Evolutionary conservation across 2,329 filamentous ascomycete genomes (phyloP), one percentile per base, ranked within the genome.

Genomic region (Helicocarpus griseus): DNA sequence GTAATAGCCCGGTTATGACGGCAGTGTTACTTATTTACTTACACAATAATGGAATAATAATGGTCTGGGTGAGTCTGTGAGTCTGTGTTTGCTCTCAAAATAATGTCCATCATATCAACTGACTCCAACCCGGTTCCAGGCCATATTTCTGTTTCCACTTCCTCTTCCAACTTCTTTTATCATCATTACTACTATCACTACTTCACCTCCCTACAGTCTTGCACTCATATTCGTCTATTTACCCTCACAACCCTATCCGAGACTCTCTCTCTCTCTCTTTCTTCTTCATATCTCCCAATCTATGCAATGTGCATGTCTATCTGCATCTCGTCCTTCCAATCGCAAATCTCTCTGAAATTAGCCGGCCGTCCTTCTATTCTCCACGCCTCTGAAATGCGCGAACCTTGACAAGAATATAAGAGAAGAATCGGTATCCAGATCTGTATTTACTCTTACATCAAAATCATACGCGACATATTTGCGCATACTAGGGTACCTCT

Each of bases 251-350:
- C 22, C 31, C 31, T 19, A n/a, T 47, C 44, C 14, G 31, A 36
- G 29, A 29, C 19, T 22, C 4, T 14, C 29, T 9, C n/a, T 9
- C 21, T 17, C 4, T 14, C 29, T 9, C n/a, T 9, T 14, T 17
- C 8, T 33, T 22, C 7, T 21, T 5, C 6, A 26, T 36, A 35
- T n/a, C 21, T 11, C 31, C 29, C 11, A 26, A 14, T 31, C 5
- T 24, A 29, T 47, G 45, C 45, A 38, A 47, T 47, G 45, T 35
- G n/a, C n/a, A 47, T 36, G 7, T 39, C 13, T 7, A 29, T 45
- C 35, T 38, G 45, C 21, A 13, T 14, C 29, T n/a, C 17, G 29
- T 35, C 21, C 13, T 3, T 26, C 31, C 29, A 24, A 36, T 47
- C 45, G 29, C 31, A 36, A 21, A 6, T 47, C 19, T 36, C 28